Conservation (phyloP, 2,329 filamentous ascomycete genomes). For the Ascosphaera pollenicola region DNA sequence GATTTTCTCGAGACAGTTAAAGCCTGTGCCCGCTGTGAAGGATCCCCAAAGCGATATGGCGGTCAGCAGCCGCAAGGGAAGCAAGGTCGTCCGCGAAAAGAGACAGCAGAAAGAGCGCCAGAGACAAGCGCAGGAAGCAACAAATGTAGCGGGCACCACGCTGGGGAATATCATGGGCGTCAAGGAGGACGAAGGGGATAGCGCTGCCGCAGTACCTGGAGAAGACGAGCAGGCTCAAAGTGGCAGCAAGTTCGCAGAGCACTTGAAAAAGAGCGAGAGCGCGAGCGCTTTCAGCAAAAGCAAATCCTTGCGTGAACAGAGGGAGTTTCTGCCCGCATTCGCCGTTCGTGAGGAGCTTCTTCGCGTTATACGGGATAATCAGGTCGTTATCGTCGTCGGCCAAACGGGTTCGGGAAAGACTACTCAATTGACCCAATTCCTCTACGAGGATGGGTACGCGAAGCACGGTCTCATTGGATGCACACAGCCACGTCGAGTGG, state of each 20-base stretch:
- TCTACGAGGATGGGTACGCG: constrained; percentile 87
- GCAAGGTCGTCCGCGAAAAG: constrained; percentile 74
- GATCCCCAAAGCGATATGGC: constrained; percentile 98
- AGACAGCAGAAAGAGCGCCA: constrained; percentile 83
- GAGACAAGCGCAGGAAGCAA: constrained; percentile 85
- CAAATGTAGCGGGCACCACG: constrained; percentile 74
- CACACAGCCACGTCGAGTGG: constrained; percentile 87
- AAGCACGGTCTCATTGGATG: constrained; percentile 80
- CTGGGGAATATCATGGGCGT: constrained; percentile 90
- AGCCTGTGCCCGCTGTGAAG: constrained; percentile 77
- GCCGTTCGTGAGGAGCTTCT: constrained; percentile 85
- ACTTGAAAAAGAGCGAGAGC: constrained; percentile 69
- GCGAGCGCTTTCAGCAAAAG: constrained; percentile 84
- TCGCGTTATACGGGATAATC: constrained; percentile 83
- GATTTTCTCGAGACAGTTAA: constrained; percentile 91
- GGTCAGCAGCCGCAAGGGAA: constrained; percentile 89
- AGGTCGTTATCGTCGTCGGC: constrained; percentile 89
- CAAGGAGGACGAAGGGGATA: constrained; percentile 75
- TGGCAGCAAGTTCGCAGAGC: constrained; percentile 64
- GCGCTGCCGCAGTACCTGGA: constrained; percentile 52
- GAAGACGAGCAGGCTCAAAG: constrained; percentile 37
- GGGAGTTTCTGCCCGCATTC: constrained; percentile 86
- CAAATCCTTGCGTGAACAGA: constrained; percentile 74
- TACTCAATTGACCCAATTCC: constrained; percentile 87
- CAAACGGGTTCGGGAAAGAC: constrained; percentile 97